A percentile compares a stretch with the other conserved stretches of the same genome.
phyloP scores from a whole-genome alignment of 352 stramenopile genomes.

The Plasmopara muralis region DNA sequence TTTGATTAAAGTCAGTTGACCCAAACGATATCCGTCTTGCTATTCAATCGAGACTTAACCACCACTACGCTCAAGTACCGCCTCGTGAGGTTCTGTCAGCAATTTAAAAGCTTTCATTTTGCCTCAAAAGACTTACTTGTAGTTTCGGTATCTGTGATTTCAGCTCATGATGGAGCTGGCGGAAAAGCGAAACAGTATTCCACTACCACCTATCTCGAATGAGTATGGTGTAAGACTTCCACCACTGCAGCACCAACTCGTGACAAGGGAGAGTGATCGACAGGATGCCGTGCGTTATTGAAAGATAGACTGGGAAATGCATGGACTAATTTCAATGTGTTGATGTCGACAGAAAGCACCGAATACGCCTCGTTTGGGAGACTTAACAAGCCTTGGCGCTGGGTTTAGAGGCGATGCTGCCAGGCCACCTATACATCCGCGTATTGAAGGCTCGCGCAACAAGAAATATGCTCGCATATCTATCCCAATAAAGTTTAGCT shows the following conservation, averaged over 20 bases:
- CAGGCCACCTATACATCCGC: constrained; percentile 37
- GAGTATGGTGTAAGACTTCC: constrained; percentile 79
- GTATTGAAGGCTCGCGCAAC: constrained; percentile 59
- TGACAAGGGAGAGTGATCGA: constrained; percentile 64
- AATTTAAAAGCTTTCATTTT: not conserved
- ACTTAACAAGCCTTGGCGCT: constrained; percentile 14
- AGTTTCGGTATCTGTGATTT: not conserved
- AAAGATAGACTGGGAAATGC: not conserved
- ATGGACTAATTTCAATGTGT: constrained; percentile 1
- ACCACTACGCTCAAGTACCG: constrained; percentile 70
- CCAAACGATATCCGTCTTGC: constrained; percentile 72
- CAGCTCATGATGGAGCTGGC: constrained; percentile 84
- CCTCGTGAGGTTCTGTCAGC: constrained; percentile 44
- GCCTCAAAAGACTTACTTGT: not conserved
- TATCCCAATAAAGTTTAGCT: constrained; percentile 61
- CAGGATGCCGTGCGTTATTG: constrained; percentile 38
- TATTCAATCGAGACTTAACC: constrained; percentile 68
- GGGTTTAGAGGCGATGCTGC: constrained; percentile 12
- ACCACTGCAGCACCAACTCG: constrained; percentile 57
- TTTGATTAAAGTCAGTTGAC: constrained; percentile 43
- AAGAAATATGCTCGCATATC: constrained; percentile 61
- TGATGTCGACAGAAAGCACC: constrained; percentile 24
- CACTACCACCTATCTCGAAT: constrained; percentile 68
- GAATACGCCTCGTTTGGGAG: constrained; percentile 20
- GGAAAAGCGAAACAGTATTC: constrained; percentile 76